Base-by-base conservation (phyloP, 1,284 basidiomycete species). In the Tremellales sp. region DNA sequence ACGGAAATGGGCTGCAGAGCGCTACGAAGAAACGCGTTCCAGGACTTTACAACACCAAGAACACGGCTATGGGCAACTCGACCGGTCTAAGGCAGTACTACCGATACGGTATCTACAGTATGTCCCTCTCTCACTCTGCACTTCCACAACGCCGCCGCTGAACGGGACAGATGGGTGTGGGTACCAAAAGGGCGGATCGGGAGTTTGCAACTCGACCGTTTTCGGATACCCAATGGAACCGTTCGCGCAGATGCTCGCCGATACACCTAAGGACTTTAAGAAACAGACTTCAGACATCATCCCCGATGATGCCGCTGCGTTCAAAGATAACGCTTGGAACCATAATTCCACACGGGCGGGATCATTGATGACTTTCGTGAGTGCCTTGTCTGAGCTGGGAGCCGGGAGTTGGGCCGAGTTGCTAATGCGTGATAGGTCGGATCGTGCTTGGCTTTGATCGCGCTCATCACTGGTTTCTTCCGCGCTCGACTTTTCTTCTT, bases 21-120 rank as follows among this genome's bases (percentile, higher is more conserved):
- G 64, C 56, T 5, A 65, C 60, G 40, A 70, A 67, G 24, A 48
- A 48, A 22, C 24, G 49, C 12, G 55, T 51, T 1, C 50, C 42
- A 19, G 64, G 67, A 12, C 46, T 70, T 19, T 70, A 67, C 50
- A 54, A 65, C 41, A 57, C 60, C 29, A 53, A 58, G 35, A 57
- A 58, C 13, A 57, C 61, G 25, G 22, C 53, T 7, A 51, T 74
- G 48, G 72, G 72, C 21, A 17, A 45, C 10, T 43, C 49, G 15
- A 54, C 53, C 36, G 73, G 73, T 26, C 46, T 73, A 41, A 56
- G 70, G 40, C 65, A 70, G 53, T 58, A 67, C 48, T 75, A 75
- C 62, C 61, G 70, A 52, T 75, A 62, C 43, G 71, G 71, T 42
- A 46, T 73, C 19, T 68, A 71, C 61, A 61, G 68, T 72, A 51